Evolutionary conservation across 2,329 filamentous ascomycete species (phyloP), one percentile per base, ranked within the genome.

Genomic region (Conoideocrella luteorostrata): DNA sequence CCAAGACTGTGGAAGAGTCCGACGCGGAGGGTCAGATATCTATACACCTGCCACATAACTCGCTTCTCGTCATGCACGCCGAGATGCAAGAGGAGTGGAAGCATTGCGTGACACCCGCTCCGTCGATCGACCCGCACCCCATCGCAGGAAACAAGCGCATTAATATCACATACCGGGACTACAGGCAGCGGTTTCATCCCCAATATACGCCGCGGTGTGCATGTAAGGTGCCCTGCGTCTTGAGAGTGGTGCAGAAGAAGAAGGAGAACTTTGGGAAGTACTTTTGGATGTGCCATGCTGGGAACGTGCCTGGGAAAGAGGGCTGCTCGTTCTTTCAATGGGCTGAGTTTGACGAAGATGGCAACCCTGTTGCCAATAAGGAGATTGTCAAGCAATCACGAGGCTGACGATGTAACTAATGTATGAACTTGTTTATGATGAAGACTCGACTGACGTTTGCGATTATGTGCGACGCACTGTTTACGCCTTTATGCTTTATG

Each of bases 1-100:
- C 67, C 26, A 63, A 59, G 13, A 52, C 66, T 32, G 47, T 57
- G 58, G 62, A 66, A 3, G 67, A 72, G 11, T 69, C 76, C 2
- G 84, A 93, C 50, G 73, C 76, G 0, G 80, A 86, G 56, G 91
- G 90, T 4, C 90, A 95, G 59, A 91, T 97, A 46, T 82, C 88
- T 1, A 93, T 97, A 34, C 88, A 96, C 54, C 78, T 97, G 0
- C 91, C 91, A 0, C 93, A 97, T 63, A 97, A 97, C 62, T 94
- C 88, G 1, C 75, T 97, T 0, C 74, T 98, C 0, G 74, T 97
- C 9, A 97, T 98, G 93, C 90, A 97, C 57, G 90, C 91, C 1
- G 88, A 95, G 59, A 97, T 95, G 88, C 91, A 97, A 59, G 91
- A 97, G 59, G 84, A 86, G 58, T 97, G 89, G 89, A 97, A 96